Conservation (phyloP, 768 basidiomycete species). For the Hortiboletus campestris region DNA sequence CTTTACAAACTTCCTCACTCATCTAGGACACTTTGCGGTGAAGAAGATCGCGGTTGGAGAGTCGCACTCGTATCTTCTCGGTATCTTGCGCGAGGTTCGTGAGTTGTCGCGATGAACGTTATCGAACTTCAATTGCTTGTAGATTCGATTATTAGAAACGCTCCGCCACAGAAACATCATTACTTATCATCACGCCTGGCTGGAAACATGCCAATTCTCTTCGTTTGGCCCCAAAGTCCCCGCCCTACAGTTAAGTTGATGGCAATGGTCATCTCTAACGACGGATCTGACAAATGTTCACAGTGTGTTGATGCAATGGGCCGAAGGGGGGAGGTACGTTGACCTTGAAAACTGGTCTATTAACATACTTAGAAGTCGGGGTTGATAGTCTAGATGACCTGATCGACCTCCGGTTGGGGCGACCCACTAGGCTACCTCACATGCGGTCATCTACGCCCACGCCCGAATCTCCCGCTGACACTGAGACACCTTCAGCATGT, state of each 20-base stretch:
- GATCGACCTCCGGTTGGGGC: slow-evolving; percentile 76
- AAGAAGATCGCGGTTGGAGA: slow-evolving; percentile 97
- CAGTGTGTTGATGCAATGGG: slow-evolving; percentile 92
- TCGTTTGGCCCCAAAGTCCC: slow-evolving; percentile 86
- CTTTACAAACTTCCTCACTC: slow-evolving; percentile 2
- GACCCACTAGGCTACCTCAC: slow-evolving; percentile 43
- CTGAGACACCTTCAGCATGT: slow-evolving; percentile 62
- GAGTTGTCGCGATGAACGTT: not conserved
- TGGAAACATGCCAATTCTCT: slow-evolving; percentile 84
- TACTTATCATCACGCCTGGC: slow-evolving; percentile 94
- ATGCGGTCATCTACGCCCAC: slow-evolving; percentile 32
- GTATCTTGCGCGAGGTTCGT: slow-evolving; percentile 72
- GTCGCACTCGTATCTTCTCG: slow-evolving; percentile 81
- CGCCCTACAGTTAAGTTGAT: slow-evolving; percentile 69
- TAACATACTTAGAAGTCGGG: not conserved
- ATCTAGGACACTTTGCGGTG: slow-evolving; percentile 79
- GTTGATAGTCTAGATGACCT: slow-evolving; percentile 70
- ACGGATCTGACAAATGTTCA: not conserved
- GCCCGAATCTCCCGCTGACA: slow-evolving; percentile 34
- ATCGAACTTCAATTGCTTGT: not conserved
- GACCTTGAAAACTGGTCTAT: not conserved
- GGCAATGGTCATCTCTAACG: not conserved
- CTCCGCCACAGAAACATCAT: slow-evolving; percentile 92
- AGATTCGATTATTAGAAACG: slow-evolving; percentile 83
- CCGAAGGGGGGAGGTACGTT: slow-evolving; percentile 72